A percentile compares a stretch with the other conserved stretches of the same genome.
Evolutionary conservation across 306 rosid species (phyloP).

Genomic region (Rubus idaeus): DNA sequence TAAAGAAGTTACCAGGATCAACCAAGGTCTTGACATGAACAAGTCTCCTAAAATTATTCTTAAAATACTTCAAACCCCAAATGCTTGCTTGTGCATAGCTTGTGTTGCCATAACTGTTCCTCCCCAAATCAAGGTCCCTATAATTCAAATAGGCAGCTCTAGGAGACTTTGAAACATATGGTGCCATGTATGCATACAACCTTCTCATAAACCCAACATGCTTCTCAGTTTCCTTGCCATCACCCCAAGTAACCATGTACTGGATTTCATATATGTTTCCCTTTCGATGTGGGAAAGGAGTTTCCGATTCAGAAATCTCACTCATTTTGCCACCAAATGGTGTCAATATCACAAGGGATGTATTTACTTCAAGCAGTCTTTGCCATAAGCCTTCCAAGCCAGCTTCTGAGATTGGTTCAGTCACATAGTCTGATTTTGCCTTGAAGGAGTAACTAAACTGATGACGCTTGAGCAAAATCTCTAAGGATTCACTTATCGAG

Average conservation of each 20-base stretch:
- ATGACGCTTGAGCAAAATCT: slow-evolving; percentile 49
- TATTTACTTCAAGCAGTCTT: slow-evolving; percentile 38
- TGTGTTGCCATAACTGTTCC: slow-evolving; percentile 33
- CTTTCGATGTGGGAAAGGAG: slow-evolving; percentile 65
- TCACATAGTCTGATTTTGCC: slow-evolving; percentile 69
- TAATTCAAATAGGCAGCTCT: slow-evolving; percentile 73
- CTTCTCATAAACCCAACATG: slow-evolving; percentile 50
- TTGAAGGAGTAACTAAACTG: slow-evolving; percentile 49
- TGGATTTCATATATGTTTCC: slow-evolving; percentile 65
- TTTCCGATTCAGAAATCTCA: slow-evolving; percentile 45
- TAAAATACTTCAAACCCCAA: slow-evolving; percentile 35
- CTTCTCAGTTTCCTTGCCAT: slow-evolving; percentile 29
- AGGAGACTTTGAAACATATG: slow-evolving; percentile 59
- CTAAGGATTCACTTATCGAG: slow-evolving; percentile 41
- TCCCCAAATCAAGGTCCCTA: slow-evolving; percentile 71
- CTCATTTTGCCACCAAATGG: slow-evolving; percentile 68
- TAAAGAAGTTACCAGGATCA: slow-evolving; percentile 34
- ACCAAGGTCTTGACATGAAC: slow-evolving; percentile 25
- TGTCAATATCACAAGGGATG: slow-evolving; percentile 45
- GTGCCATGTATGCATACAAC: slow-evolving; percentile 52
- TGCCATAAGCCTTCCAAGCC: slow-evolving; percentile 53
- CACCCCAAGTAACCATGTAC: slow-evolving; percentile 44
- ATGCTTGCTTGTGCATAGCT: slow-evolving; percentile 41
- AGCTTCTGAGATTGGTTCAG: slow-evolving; percentile 45
- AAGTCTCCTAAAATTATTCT: slow-evolving; percentile 28